Evolutionary conservation across 1,139 yeast genomes (phyloP), one percentile per base, ranked within the genome.

Genomic region (Meyerozyma carpophila): DNA sequence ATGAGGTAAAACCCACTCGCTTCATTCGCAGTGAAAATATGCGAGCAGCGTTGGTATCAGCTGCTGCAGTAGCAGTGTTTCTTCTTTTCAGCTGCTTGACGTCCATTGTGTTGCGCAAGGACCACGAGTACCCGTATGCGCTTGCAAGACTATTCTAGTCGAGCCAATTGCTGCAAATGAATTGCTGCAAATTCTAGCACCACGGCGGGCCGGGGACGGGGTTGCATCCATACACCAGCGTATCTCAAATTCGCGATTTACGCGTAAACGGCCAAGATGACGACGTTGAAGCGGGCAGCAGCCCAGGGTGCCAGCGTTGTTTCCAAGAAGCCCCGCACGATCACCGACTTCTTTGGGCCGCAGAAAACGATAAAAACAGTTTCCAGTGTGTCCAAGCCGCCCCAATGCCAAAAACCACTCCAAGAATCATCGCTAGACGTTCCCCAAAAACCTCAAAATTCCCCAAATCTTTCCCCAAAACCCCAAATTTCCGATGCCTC

Each of bases 31-130:
- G 47, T 11, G 65, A 62, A 36, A 32, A 43, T 1, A 47, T 47
- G 6, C 57, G 57, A 41, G 39, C 50, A 4, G 43, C 50, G 11
- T 49, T 61, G 32, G 52, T 67, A 2, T 24, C 65, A 11, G 36
- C 52, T 5, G 51, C 55, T 27, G 43, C 58, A 6, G 47, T 50
- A 2, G 43, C 54, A 3, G 43, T 68, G 10, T 73, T 61, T 46
- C 37, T 68, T 3, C 49, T 69, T 28, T 68, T 63, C 53, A 67
- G 75, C 49, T 50, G 59, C 40, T 62, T 72, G 48, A 70, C 77
- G 5, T 69, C 75, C 48, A 58, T 70, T 14, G 64, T 61, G 39
- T 54, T 68, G 48, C 57, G 73, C 36, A 73, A 73, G 50, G 76
- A 70, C 45, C 63, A 54, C 29, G 67, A 54, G 4, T 73, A 72